Percentiles rank a stretch among this genome's conserved stretches.
These are phyloP conservation scores for Hylodesmum podocarpum DNA, from an alignment of 306 rosid species.

Conservation along the genomic window DNA sequence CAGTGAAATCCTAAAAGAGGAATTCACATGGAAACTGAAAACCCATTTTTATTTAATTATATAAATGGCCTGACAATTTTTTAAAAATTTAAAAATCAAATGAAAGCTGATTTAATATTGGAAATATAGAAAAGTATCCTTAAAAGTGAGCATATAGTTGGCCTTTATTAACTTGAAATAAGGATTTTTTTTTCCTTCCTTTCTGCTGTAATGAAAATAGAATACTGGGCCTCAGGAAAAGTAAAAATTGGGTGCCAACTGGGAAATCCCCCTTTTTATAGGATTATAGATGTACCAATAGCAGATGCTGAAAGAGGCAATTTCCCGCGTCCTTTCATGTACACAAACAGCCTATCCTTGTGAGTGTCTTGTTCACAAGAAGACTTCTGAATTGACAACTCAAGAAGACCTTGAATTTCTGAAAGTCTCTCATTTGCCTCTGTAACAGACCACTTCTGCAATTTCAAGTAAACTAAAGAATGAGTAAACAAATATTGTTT, in stretches of 20 bases:
- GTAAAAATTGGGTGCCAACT: constrained; percentile 5
- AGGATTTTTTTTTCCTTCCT: background rate
- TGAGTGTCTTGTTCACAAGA: constrained; percentile 74
- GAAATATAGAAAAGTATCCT: background rate
- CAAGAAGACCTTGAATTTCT: constrained; percentile 88
- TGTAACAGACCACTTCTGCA: constrained; percentile 78
- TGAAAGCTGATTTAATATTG: background rate
- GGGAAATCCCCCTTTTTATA: background rate
- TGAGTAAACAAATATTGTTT: constrained; percentile 26
- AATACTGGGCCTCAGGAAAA: background rate
- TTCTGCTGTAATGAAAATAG: constrained; percentile 12
- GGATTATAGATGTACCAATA: constrained; percentile 51
- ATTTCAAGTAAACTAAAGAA: constrained; percentile 40
- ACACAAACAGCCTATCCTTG: constrained; percentile 83
- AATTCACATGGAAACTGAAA: background rate
- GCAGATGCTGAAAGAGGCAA: constrained; percentile 70
- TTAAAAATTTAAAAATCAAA: background rate
- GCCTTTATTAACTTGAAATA: constrained; percentile 5
- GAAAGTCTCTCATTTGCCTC: constrained; percentile 80
- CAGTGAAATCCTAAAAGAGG: background rate
- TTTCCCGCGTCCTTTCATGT: constrained; percentile 68
- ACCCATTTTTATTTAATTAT: constrained; percentile 10
- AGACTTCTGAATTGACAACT: constrained; percentile 88
- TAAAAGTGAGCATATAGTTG: background rate
- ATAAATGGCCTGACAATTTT: constrained; percentile 9